Percentiles rank a stretch among this genome's conserved stretches.
Conservation (phyloP, 257 asterid genomes). For the Craterostigma plantagineum region DNA sequence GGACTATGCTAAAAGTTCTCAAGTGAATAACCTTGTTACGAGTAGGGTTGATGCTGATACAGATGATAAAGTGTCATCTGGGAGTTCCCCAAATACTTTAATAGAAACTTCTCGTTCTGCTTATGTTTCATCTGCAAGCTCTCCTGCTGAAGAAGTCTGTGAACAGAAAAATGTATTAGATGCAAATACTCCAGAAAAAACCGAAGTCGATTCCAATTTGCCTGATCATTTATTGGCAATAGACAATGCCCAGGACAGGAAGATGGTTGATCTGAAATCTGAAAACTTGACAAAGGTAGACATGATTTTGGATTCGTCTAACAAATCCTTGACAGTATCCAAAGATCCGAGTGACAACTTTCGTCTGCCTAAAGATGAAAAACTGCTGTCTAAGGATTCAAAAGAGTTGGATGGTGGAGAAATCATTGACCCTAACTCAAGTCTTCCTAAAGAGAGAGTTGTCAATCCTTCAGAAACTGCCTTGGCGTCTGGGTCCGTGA, state of each 20-base stretch:
- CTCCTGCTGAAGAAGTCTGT: conserved; percentile 12
- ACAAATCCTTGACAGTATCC: no score
- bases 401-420: conserved; percentile 6
- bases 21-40: conserved; percentile 18
- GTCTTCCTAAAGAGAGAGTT: conserved; percentile 18
- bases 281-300: conserved; percentile 15
- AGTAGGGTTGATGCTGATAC: conserved; percentile 19
- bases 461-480: conserved; percentile 27
- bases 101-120: conserved; percentile 16
- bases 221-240: no score
- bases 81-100: conserved; percentile 17
- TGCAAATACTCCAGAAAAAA: no score
- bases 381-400: neutral
- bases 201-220: no score
- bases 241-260: no score
- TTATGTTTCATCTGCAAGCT: conserved; percentile 18
- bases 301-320: conserved; percentile 11
- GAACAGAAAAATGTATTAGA: conserved; percentile 10
- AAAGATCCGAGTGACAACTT: no score
- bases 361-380: no score
- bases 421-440: conserved; percentile 14
- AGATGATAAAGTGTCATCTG: conserved; percentile 23
- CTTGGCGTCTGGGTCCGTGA: conserved; percentile 15
- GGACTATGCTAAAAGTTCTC: conserved; percentile 19
- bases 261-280: conserved; percentile 17